Evolutionary conservation across 768 basidiomycete genomes (phyloP).

Genomic region (Tricholoma sp.): DNA sequence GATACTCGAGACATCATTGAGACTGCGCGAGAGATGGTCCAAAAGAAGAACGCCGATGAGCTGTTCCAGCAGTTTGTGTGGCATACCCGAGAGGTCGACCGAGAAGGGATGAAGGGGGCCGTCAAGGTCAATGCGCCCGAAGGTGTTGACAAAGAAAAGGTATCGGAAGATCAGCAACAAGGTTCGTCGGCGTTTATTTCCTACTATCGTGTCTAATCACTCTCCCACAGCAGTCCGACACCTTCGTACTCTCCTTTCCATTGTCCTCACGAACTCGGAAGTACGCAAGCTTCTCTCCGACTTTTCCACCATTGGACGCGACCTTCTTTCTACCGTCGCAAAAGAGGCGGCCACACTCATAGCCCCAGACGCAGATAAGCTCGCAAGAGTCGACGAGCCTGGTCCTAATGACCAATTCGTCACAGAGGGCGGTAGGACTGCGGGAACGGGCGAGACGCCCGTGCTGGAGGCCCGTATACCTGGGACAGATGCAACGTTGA

Average conservation of each 20-base stretch:
- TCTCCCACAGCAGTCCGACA: conserved; percentile 63
- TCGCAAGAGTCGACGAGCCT: conserved; percentile 64
- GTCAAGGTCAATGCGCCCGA: conserved; percentile 25
- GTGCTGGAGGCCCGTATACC: conserved; percentile 27
- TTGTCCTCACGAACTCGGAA: conserved; percentile 91
- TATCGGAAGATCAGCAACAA: conserved; percentile 52
- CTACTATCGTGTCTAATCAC: neutral
- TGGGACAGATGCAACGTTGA: conserved; percentile 23
- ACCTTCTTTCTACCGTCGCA: conserved; percentile 74
- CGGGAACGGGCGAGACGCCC: conserved; percentile 28
- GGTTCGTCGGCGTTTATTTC: conserved; percentile 33
- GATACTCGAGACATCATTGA: conserved; percentile 79
- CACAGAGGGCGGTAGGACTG: conserved; percentile 33
- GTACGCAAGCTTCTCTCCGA: conserved; percentile 85
- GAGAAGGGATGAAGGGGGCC: conserved; percentile 3
- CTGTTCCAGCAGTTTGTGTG: conserved; percentile 89
- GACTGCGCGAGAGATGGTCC: conserved; percentile 66
- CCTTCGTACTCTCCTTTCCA: conserved; percentile 80
- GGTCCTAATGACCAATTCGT: conserved; percentile 67
- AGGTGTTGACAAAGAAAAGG: conserved; percentile 46
- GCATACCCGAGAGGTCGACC: conserved; percentile 59
- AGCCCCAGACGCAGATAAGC: conserved; percentile 57
- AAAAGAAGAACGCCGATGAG: conserved; percentile 86
- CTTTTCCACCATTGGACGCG: conserved; percentile 73
- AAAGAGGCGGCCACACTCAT: conserved; percentile 64